Conservation (phyloP, 2,329 filamentous ascomycete species). For the Cladosporium sp. region DNA sequence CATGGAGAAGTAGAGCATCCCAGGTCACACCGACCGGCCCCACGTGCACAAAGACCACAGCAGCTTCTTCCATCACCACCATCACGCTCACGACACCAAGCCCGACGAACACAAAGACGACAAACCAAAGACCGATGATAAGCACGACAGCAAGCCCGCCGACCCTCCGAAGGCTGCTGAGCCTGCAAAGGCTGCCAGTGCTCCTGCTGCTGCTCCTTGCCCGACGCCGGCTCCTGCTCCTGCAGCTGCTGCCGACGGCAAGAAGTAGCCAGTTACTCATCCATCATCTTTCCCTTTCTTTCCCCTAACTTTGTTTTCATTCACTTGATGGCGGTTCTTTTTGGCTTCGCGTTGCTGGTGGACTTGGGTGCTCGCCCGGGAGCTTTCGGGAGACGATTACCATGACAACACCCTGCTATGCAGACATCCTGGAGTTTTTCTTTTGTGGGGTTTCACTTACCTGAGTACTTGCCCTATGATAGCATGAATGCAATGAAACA, state of each 20-base stretch:
- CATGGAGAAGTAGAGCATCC: slow-evolving; percentile 35
- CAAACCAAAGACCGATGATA: background rate
- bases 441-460: background rate
- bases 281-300: background rate
- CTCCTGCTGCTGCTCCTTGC: background rate
- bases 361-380: background rate
- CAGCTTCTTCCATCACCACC: slow-evolving; percentile 5
- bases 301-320: background rate
- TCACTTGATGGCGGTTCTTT: background rate
- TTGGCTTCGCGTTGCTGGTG: background rate
- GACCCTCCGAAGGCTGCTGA: background rate
- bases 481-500: slow-evolving; percentile 1
- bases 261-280: background rate
- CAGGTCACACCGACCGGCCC: background rate
- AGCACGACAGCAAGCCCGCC: background rate
- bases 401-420: background rate
- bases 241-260: background rate
- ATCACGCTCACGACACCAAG: background rate
- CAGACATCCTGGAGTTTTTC: background rate
- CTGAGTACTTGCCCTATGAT: slow-evolving; percentile 5
- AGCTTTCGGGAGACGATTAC: background rate
- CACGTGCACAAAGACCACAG: slow-evolving; percentile 7
- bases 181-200: background rate
- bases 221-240: background rate
- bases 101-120: background rate